phyloP scores from a whole-genome alignment of 768 basidiomycete species.

The Calocera cornea region DNA sequence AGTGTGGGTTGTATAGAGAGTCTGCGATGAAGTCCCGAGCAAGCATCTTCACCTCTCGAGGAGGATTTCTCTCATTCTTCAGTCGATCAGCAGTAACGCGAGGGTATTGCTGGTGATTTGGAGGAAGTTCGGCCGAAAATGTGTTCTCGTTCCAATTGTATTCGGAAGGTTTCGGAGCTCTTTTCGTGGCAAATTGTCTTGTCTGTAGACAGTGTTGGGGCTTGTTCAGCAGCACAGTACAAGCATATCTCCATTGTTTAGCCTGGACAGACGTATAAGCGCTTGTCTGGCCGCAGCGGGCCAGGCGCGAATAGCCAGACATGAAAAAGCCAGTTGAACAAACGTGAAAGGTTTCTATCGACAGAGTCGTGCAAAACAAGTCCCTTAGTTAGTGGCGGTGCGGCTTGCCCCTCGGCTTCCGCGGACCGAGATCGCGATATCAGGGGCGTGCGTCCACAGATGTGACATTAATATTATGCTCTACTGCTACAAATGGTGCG shows the following conservation, averaged over 20 bases:
- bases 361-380: not conserved
- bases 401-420: no score
- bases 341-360: not conserved
- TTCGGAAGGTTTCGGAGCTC: not conserved
- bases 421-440: no score
- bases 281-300: not conserved
- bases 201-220: not conserved
- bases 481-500: not conserved
- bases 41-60: conserved; percentile 79
- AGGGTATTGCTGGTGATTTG: conserved; percentile 24
- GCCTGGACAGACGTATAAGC: not conserved
- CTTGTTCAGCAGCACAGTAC: not conserved
- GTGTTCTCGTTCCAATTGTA: not conserved
- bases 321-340: not conserved
- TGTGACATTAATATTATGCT: not conserved
- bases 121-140: not conserved
- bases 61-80: conserved; percentile 43
- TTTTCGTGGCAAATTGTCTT: not conserved
- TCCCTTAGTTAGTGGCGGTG: not conserved
- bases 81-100: conserved; percentile 61
- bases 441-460: not conserved
- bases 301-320: not conserved
- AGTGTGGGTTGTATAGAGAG: conserved; percentile 88
- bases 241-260: not conserved
- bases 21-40: conserved; percentile 95